Percentiles rank a stretch among this genome's conserved stretches.
phyloP scores from a whole-genome alignment of 2,329 filamentous ascomycete species.

The Lachnellula subtilissima region DNA sequence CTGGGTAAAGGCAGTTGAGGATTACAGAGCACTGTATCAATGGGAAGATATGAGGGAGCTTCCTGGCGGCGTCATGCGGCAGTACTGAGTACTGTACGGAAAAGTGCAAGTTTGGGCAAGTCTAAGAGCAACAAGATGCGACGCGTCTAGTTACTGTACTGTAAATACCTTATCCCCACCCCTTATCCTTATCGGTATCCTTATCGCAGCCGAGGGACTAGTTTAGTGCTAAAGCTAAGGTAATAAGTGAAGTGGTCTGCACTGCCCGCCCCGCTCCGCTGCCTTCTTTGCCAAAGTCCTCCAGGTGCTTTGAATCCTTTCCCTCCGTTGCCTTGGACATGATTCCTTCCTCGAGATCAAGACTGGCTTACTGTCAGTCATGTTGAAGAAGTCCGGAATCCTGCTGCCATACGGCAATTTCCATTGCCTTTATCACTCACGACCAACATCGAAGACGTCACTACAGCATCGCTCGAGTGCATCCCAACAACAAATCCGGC shows the following conservation, averaged over 20 bases:
- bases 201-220: neutral
- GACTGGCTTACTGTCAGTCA: conserved; percentile 26
- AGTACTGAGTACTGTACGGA: too few species aligned
- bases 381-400: conserved; percentile 42
- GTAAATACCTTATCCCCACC: too few species aligned
- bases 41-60: neutral
- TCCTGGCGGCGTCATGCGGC: neutral
- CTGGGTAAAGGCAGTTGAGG: neutral
- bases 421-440: conserved; percentile 31
- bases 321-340: conserved; percentile 1
- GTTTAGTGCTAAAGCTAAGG: neutral
- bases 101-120: too few species aligned
- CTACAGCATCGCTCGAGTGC: conserved; percentile 18
- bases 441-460: conserved; percentile 28
- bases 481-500: conserved; percentile 23
- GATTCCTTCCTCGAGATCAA: neutral
- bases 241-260: too few species aligned
- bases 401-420: conserved; percentile 35
- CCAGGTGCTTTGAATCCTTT: neutral
- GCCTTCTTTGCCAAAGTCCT: neutral
- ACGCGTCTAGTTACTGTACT: too few species aligned
- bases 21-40: neutral
- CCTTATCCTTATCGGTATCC: too few species aligned
- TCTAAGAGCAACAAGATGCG: too few species aligned
- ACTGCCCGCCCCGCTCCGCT: neutral